Conservation (phyloP, 2,329 filamentous ascomycete genomes). For the Phoma sp. region DNA sequence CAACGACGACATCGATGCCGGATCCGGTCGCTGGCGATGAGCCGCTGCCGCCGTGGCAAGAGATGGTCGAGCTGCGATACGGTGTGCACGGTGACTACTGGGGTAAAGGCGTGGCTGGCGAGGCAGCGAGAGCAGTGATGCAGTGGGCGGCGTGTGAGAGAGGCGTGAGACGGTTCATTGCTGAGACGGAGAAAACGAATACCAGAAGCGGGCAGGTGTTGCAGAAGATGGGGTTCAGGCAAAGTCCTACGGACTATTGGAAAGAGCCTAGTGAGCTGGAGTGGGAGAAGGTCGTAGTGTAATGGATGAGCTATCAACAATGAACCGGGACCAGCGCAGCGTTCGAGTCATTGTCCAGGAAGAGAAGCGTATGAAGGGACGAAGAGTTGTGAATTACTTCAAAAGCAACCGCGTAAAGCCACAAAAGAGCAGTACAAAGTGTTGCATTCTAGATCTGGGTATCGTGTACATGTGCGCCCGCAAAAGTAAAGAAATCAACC, state of each 20-base stretch:
- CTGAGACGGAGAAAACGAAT: constrained; percentile 33
- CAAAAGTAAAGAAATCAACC: neutral
- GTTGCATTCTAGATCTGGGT: constrained; percentile 1
- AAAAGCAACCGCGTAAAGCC: neutral
- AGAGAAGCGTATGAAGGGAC: constrained; percentile 68
- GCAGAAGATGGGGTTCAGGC: constrained; percentile 33
- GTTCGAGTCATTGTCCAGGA: constrained; percentile 80
- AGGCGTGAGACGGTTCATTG: constrained; percentile 24
- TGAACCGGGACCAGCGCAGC: constrained; percentile 53
- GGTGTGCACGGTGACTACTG: constrained; percentile 19
- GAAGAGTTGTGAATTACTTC: constrained; percentile 44
- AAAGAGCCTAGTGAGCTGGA: constrained; percentile 22
- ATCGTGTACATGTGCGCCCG: constrained; percentile 3
- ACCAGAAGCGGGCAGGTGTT: constrained; percentile 31
- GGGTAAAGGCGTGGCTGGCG: constrained; percentile 24
- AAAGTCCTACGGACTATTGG: constrained; percentile 23
- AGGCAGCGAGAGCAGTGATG: constrained; percentile 27
- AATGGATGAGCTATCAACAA: neutral
- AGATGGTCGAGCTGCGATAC: constrained; percentile 29
- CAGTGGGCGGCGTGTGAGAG: constrained; percentile 20
- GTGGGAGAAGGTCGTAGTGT: constrained; percentile 17
- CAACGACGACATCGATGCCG: constrained; percentile 26
- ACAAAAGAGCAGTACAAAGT: neutral
- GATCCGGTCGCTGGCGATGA: constrained; percentile 5
- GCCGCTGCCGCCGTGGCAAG: constrained; percentile 21